These are phyloP conservation scores for Canariomyces notabilis DNA, from an alignment of 2,329 filamentous ascomycete species.

Conservation along the genomic window DNA sequence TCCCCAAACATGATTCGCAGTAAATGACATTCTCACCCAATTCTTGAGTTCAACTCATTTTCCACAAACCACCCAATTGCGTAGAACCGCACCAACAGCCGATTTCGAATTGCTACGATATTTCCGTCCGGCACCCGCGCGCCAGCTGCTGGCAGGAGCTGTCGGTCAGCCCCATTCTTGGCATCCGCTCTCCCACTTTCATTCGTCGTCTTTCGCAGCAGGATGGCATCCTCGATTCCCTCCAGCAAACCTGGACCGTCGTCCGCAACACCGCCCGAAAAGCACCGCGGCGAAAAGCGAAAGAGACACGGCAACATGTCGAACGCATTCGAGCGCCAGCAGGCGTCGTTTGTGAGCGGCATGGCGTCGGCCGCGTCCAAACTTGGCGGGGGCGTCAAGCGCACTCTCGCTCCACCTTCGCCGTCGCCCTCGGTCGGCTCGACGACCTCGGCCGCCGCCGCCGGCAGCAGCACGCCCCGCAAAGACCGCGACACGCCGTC, in stretches of 20 bases:
- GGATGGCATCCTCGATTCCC: background rate
- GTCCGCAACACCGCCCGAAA: background rate
- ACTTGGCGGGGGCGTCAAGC: constrained; percentile 48
- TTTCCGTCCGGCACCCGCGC: no score
- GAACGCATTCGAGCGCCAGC: constrained; percentile 63
- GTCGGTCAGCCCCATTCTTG: background rate
- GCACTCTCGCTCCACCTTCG: constrained; percentile 52
- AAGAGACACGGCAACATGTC: constrained; percentile 34
- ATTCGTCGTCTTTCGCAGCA: background rate
- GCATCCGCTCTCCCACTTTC: background rate
- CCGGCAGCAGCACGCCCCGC: constrained; percentile 62
- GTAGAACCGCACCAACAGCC: no score
- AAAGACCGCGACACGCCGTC: constrained; percentile 50
- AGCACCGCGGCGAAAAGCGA: background rate
- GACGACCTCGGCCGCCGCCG: constrained; percentile 42
- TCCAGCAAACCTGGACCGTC: background rate
- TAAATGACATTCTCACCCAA: no score
- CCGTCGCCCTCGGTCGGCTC: constrained; percentile 56
- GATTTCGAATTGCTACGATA: no score
- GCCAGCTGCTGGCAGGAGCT: no score
- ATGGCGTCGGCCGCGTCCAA: constrained; percentile 61
- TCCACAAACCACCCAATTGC: no score
- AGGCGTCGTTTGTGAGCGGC: constrained; percentile 56
- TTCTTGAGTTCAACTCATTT: no score
- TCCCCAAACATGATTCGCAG: no score